Evolutionary conservation across 768 basidiomycete genomes (phyloP), one percentile per base, ranked within the genome.

Genomic region (Glaciozyma antarctica): DNA sequence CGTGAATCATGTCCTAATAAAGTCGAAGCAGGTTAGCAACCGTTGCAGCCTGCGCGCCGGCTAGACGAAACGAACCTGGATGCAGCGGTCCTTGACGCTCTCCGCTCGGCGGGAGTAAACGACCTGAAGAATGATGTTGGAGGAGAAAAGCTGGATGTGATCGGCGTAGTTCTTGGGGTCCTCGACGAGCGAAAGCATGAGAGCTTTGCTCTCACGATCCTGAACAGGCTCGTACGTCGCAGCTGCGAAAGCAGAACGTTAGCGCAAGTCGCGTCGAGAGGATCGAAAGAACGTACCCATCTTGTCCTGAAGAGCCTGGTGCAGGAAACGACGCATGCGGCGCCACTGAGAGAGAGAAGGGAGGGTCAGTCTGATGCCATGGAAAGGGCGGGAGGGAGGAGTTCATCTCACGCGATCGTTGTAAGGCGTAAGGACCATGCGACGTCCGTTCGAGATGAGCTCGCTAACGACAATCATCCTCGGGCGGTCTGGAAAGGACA

Each of bases 191-290:
- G 34, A n/a, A 2, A 56, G 38, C 21, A 34, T 34, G 3, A 56
- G 22, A 1, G 55, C 55, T 8, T 56, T 56, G 21, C 38, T 8
- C 34, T 56, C 55, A 9, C n/a, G 30, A 15, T 34, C 30, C 38
- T 56, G 55, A 38, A 56, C 55, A 2, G 55, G 55, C n/a, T 56
- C 55, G 32, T 56, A 56, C 17, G 55, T 56, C 34, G 38, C 34
- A 41, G 55, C 49, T 51, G 49, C 49, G n/a, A 24, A n/a, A 10
- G 22, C 10, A 24, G n/a, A 24, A 16, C 13, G 47, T 48, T 21
- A 48, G 10, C 47, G 21, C 22, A 5, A 21, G 47, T 12, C 47
- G 47, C 19, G 2, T 10, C 38, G 38, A 41, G 1, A 22, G 47
- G 19, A n/a, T n/a, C n/a, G 16, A 8, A 7, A 1, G 10, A 12